Percentiles rank a stretch among this genome's conserved stretches.
Evolutionary conservation across 2,329 filamentous ascomycete species (phyloP).

Genomic region (Aspergillus arachidicola): DNA sequence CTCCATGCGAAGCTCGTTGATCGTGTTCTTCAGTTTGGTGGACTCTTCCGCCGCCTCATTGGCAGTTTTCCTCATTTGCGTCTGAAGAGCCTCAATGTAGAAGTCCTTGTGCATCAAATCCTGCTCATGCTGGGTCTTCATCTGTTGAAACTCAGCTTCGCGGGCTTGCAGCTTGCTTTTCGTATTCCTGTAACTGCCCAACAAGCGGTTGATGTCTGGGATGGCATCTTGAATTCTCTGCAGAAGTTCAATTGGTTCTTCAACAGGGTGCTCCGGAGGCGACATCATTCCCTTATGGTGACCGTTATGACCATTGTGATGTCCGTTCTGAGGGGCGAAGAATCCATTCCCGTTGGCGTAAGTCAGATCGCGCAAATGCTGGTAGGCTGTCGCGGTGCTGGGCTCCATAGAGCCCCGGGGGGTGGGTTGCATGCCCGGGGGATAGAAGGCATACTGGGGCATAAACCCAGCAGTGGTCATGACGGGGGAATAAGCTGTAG

Average conservation of each 20-base stretch:
- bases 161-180: conserved; percentile 53
- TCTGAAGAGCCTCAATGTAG: conserved; percentile 55
- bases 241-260: conserved; percentile 44
- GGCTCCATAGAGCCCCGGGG: conserved; percentile 34
- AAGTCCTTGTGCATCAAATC: conserved; percentile 55
- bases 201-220: conserved; percentile 49
- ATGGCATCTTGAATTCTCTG: conserved; percentile 50
- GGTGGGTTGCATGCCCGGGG: conserved; percentile 29
- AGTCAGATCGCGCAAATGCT: conserved; percentile 32
- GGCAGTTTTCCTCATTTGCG: conserved; percentile 53
- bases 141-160: conserved; percentile 53
- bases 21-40: conserved; percentile 43
- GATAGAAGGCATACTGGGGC: conserved; percentile 37
- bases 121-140: conserved; percentile 54
- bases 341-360: conserved; percentile 19
- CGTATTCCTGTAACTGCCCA: conserved; percentile 53
- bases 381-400: conserved; percentile 34
- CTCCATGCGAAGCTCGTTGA: conserved; percentile 54
- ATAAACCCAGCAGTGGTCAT: conserved; percentile 37
- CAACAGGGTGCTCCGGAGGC: conserved; percentile 29
- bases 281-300: conserved; percentile 34
- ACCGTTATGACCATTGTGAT: conserved; percentile 9
- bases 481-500: conserved; percentile 37
- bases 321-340: conserved; percentile 10
- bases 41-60: conserved; percentile 55